Conservation (phyloP, 1,284 basidiomycete species). For the Sparassis latifolia region DNA sequence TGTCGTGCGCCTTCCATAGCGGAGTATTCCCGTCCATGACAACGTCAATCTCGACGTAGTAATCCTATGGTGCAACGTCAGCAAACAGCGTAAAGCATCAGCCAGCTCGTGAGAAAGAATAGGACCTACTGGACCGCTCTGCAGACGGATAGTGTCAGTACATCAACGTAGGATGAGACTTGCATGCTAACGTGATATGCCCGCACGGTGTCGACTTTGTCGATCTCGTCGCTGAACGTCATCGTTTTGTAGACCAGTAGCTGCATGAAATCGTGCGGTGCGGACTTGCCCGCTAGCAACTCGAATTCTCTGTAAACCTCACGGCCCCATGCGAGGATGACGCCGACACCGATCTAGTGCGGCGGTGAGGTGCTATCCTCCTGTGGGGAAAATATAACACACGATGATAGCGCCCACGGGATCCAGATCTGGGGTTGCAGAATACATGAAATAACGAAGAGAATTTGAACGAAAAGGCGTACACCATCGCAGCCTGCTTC, state of each 20-base stretch:
- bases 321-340: slow-evolving; percentile 76
- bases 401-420: slow-evolving; percentile 77
- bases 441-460: neutral
- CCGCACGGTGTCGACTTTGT: slow-evolving; percentile 82
- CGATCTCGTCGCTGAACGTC: slow-evolving; percentile 84
- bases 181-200: slow-evolving; percentile 70
- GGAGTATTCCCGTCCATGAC: slow-evolving; percentile 90
- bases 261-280: slow-evolving; percentile 86
- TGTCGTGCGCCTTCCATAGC: slow-evolving; percentile 87
- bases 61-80: slow-evolving; percentile 43
- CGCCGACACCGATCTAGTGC: slow-evolving; percentile 65
- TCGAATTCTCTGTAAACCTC: slow-evolving; percentile 82
- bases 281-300: slow-evolving; percentile 86
- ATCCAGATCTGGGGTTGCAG: slow-evolving; percentile 53
- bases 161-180: neutral
- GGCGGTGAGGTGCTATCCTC: neutral
- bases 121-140: slow-evolving; percentile 60
- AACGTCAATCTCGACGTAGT: slow-evolving; percentile 92
- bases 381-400: slow-evolving; percentile 20
- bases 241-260: slow-evolving; percentile 90
- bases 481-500: slow-evolving; percentile 85
- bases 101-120: neutral
- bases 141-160: slow-evolving; percentile 7
- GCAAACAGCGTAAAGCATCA: slow-evolving; percentile 1
- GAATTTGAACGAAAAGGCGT: slow-evolving; percentile 23